A percentile compares a stretch with the other conserved stretches of the same genome.
These are phyloP conservation scores for Pleodorina starrii DNA, from an alignment of 139 green algal genomes.

Conservation along the genomic window DNA sequence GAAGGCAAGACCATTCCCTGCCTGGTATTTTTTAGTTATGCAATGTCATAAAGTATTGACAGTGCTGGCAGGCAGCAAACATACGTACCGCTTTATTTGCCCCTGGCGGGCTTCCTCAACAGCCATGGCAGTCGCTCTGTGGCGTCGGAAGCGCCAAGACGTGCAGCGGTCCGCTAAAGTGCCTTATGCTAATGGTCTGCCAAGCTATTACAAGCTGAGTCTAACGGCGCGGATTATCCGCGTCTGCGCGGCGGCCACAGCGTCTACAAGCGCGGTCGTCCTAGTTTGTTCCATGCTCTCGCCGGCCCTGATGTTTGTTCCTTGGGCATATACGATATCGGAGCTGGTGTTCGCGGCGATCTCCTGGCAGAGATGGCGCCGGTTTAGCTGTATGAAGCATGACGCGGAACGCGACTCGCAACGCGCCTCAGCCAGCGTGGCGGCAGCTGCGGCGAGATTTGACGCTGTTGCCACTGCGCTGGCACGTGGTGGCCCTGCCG, in stretches of 20 bases:
- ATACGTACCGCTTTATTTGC: no score
- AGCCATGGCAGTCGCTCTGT: no score
- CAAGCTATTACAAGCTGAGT: neutral
- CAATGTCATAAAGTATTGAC: no score
- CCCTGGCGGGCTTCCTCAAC: no score
- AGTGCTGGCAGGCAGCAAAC: no score
- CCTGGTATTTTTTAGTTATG: no score
- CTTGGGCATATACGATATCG: neutral
- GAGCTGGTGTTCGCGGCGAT: neutral
- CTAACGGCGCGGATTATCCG: neutral
- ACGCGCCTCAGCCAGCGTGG: neutral
- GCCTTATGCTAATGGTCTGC: slow-evolving; percentile 18
- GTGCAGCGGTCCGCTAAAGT: neutral
- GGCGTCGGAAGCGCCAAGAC: neutral
- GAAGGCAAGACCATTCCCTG: no score
- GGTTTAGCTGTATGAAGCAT: neutral
- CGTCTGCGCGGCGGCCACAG: slow-evolving; percentile 27
- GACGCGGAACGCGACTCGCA: neutral
- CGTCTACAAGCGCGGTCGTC: neutral
- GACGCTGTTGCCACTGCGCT: neutral
- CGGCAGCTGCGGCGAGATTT: neutral
- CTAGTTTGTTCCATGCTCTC: neutral
- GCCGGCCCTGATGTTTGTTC: neutral
- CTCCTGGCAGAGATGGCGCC: neutral
- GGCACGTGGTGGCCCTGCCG: neutral